These are phyloP conservation scores for Pyrrhoderma noxium DNA, from an alignment of 1,284 basidiomycete species.

Conservation along the genomic window DNA sequence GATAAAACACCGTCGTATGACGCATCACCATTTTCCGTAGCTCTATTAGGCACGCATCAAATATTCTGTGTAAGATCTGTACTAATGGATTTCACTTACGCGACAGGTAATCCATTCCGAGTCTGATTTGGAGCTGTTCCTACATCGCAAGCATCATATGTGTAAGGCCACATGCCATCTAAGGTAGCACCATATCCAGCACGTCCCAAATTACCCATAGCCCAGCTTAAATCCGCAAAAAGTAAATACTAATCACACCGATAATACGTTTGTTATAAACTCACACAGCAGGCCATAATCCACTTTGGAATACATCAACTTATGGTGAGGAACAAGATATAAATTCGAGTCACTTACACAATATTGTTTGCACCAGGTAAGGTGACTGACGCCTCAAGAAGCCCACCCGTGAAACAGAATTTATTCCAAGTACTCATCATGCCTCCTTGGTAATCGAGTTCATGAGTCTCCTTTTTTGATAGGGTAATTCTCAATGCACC, in stretches of 20 bases:
- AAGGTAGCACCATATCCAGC: conserved; percentile 54
- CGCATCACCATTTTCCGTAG: conserved; percentile 37
- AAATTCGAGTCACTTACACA: conserved; percentile 5
- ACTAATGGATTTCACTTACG: conserved; percentile 20
- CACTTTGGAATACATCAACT: conserved; percentile 23
- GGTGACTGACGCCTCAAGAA: conserved; percentile 66
- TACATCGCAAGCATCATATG: conserved; percentile 48
- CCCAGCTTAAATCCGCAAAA: conserved; percentile 29
- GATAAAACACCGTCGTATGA: conserved; percentile 40
- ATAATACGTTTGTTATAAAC: conserved; percentile 22
- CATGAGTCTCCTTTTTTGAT: conserved; percentile 57
- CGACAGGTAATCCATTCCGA: conserved; percentile 29
- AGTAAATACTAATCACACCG: conserved; percentile 5
- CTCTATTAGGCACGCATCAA: conserved; percentile 27
- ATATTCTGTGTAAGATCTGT: neutral
- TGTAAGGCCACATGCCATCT: conserved; percentile 55
- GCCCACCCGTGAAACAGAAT: conserved; percentile 89
- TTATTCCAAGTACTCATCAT: conserved; percentile 81
- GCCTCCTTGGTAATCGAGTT: conserved; percentile 68
- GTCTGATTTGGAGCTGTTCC: conserved; percentile 52
- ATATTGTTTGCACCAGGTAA: conserved; percentile 68
- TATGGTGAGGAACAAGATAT: conserved; percentile 11
- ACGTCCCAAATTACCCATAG: conserved; percentile 48
- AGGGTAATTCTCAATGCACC: conserved; percentile 81
- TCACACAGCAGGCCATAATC: conserved; percentile 52